Evolutionary conservation across 345 rosid genomes (phyloP), one percentile per base, ranked within the genome.

Genomic region (Sisymbrium altissimum): DNA sequence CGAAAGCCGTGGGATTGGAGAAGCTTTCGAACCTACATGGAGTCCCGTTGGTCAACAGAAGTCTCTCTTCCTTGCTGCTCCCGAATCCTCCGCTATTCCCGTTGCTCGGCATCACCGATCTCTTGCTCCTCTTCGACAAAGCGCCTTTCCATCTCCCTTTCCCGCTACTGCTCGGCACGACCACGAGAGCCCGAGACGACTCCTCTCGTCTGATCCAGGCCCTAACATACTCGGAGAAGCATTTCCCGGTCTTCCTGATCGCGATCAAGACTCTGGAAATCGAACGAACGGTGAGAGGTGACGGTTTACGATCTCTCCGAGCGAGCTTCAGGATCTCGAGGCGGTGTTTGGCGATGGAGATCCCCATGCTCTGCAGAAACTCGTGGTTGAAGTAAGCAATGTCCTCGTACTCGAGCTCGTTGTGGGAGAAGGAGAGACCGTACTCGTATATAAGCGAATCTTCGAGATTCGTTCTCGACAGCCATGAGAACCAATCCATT

Each of bases 401-500:
- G 65, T 95, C 99, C 29, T 86, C 96, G 68, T 84, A 84, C 62
- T 87, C 96, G 44, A 95, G 97, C 94, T 95, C 97, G 59, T 95
- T 92, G 58, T 90, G 84, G 18, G 89, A 70, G 55, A 95, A 90
- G 19, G 91, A 74, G 55, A 90, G 89, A 46, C 91, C 87, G 60
- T 92, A 92, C 50, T 95, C 97, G 60, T 95, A 88, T 17, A 95
- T 83, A 0, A 90, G 87, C 4, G 89, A 82, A 21, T 92, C 87
- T 50, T 90, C 96, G 0, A 95, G 91, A 52, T 82, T 82, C 1
- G 93, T 84, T 76, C 80, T 87, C 27, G 97, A 86, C 6, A 95
- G 88, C 99, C 99, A 95, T 6, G 96, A 82, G 80, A 87, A 92
- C 99, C 99, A 95, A 64, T 95, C 97, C 99, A 92, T n/a, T 91